Evolutionary conservation across 768 basidiomycete genomes (phyloP).

Genomic region (Pulveroboletus frians): DNA sequence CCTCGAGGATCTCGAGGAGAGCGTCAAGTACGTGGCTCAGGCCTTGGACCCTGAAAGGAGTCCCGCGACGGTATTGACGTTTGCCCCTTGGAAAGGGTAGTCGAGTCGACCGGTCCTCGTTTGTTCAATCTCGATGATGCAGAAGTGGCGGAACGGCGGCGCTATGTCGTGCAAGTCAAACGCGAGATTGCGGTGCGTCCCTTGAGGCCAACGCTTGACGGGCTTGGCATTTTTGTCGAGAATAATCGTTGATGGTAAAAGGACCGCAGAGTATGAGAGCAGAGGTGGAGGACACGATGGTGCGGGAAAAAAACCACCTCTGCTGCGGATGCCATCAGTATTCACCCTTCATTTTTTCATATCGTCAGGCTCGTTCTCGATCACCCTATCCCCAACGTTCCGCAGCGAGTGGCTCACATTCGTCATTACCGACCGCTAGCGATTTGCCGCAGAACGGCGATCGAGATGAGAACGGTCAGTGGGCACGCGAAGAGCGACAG

Average conservation of each 20-base stretch:
- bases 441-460: conserved; percentile 20
- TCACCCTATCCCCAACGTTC: conserved; percentile 17
- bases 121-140: conserved; percentile 75
- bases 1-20: conserved; percentile 89
- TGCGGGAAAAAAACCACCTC: conserved; percentile 1
- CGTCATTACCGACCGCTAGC: conserved; percentile 6
- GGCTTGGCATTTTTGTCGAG: too few relatives aligned
- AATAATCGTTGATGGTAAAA: conserved; percentile 29
- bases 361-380: conserved; percentile 6
- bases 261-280: conserved; percentile 66
- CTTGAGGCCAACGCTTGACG: too few relatives aligned
- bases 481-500: conserved; percentile 86
- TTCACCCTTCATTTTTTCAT: neutral
- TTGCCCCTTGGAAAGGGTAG: conserved; percentile 50
- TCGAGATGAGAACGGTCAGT: conserved; percentile 67
- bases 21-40: conserved; percentile 62
- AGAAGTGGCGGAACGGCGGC: conserved; percentile 71
- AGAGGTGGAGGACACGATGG: conserved; percentile 40
- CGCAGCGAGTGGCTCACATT: conserved; percentile 16
- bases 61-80: neutral
- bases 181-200: conserved; percentile 71
- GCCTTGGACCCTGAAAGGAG: neutral
- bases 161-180: conserved; percentile 71
- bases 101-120: conserved; percentile 79
- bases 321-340: neutral